phyloP scores from a whole-genome alignment of 352 stramenopile species.

The Phytophthora podocarpi region DNA sequence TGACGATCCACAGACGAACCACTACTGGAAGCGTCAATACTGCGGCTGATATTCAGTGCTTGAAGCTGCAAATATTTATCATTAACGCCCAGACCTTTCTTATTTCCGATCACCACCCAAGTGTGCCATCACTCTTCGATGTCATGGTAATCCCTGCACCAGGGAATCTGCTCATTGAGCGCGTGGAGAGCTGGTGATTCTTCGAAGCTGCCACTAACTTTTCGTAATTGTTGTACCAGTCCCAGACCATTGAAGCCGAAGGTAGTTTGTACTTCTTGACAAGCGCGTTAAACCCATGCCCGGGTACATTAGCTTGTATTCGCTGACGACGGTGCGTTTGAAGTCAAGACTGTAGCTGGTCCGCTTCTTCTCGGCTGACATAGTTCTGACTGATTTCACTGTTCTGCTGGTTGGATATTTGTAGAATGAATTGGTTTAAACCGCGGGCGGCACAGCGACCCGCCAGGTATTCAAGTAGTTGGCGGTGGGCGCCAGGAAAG shows the following conservation, averaged over 20 bases:
- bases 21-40: too few relatives aligned
- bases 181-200: background rate
- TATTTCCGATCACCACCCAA: background rate
- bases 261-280: background rate
- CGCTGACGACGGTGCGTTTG: background rate
- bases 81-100: background rate
- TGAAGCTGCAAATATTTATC: too few relatives aligned
- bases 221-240: background rate
- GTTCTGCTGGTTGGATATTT: background rate
- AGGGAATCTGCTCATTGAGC: background rate
- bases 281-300: background rate
- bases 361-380: background rate
- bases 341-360: background rate
- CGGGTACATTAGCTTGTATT: too few relatives aligned
- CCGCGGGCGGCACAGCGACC: too few relatives aligned
- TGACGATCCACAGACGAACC: too few relatives aligned
- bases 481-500: too few relatives aligned
- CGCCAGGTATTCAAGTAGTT: too few relatives aligned
- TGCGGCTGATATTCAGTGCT: too few relatives aligned
- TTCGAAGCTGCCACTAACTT: background rate
- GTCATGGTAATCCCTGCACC: background rate
- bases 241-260: constrained; percentile 1
- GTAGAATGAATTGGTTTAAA: too few relatives aligned
- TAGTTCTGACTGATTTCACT: background rate
- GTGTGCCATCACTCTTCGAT: background rate